phyloP scores from a whole-genome alignment of 768 basidiomycete species.

The Sistotremastrum niveocremeum region DNA sequence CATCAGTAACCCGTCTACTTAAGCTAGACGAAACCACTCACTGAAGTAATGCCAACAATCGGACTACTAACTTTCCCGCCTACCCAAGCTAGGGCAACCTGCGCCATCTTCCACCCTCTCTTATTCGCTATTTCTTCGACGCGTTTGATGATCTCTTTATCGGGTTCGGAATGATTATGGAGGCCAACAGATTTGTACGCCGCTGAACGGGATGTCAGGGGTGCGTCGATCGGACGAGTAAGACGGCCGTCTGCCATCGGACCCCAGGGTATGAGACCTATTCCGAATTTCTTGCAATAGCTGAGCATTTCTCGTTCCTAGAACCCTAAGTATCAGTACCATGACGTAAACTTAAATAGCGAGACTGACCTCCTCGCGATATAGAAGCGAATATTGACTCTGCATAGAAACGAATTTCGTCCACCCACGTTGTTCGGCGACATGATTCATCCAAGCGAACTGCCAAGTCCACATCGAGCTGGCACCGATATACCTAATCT shows the following conservation, averaged over 20 bases:
- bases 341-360: neutral
- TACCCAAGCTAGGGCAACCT: constrained; percentile 26
- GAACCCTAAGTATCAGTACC: neutral
- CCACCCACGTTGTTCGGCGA: constrained; percentile 12
- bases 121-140: constrained; percentile 25
- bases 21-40: constrained; percentile 1
- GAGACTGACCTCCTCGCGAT: constrained; percentile 25
- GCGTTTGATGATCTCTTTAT: constrained; percentile 14
- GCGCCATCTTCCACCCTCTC: constrained; percentile 23
- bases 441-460: constrained; percentile 10
- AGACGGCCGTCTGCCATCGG: constrained; percentile 19
- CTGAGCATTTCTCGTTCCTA: constrained; percentile 23
- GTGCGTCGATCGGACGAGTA: constrained; percentile 10
- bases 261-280: constrained; percentile 29
- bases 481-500: constrained; percentile 24
- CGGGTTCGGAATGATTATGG: constrained; percentile 10
- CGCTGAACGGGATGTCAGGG: constrained; percentile 3
- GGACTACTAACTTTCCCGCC: constrained; percentile 21
- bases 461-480: constrained; percentile 16
- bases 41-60: constrained; percentile 21
- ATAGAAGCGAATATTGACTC: constrained; percentile 28
- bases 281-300: constrained; percentile 19
- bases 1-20: neutral
- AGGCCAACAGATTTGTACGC: constrained; percentile 11
- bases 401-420: constrained; percentile 37